Percentiles rank a stretch among this genome's conserved stretches.
Conservation (phyloP, 305 asterid species). For the Petunia hybrid region DNA sequence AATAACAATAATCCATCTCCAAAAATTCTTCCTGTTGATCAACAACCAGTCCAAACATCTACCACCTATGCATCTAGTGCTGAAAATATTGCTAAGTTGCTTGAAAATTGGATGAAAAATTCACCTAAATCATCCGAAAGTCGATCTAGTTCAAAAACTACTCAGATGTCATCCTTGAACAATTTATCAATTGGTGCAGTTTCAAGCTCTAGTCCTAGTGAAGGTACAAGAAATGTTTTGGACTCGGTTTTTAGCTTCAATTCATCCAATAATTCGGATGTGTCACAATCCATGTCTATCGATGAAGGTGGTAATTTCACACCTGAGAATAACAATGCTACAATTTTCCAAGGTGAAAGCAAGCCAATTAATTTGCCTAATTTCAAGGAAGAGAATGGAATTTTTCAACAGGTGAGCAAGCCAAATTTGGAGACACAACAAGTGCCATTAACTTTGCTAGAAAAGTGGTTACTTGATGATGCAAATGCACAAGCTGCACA, state of each 20-base stretch:
- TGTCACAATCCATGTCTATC: conserved; percentile 33
- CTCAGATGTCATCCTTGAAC: conserved; percentile 39
- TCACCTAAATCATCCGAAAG: conserved; percentile 37
- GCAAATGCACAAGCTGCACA: conserved; percentile 42
- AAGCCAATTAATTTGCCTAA: conserved; percentile 25
- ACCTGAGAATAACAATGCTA: conserved; percentile 28
- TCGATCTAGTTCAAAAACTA: conserved; percentile 38
- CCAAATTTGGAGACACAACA: conserved; percentile 37
- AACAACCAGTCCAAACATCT: conserved; percentile 40
- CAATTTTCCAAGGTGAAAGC: conserved; percentile 32
- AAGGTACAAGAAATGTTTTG: conserved; percentile 45
- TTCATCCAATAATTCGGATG: conserved; percentile 39
- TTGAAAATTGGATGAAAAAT: conserved; percentile 65
- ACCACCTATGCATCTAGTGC: conserved; percentile 63
- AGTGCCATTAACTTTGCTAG: conserved; percentile 54
- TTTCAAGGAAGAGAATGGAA: conserved; percentile 33
- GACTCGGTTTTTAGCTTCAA: conserved; percentile 44
- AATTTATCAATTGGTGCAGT: conserved; percentile 38
- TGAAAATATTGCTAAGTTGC: conserved; percentile 74
- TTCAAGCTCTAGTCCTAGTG: conserved; percentile 53
- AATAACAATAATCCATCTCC: neutral
- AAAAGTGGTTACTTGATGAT: conserved; percentile 66
- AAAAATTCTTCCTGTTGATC: neutral
- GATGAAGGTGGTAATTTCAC: conserved; percentile 40
- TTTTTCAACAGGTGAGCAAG: conserved; percentile 43